Conservation (phyloP, 768 basidiomycete genomes). For the Pleurotus tuoliensis region DNA sequence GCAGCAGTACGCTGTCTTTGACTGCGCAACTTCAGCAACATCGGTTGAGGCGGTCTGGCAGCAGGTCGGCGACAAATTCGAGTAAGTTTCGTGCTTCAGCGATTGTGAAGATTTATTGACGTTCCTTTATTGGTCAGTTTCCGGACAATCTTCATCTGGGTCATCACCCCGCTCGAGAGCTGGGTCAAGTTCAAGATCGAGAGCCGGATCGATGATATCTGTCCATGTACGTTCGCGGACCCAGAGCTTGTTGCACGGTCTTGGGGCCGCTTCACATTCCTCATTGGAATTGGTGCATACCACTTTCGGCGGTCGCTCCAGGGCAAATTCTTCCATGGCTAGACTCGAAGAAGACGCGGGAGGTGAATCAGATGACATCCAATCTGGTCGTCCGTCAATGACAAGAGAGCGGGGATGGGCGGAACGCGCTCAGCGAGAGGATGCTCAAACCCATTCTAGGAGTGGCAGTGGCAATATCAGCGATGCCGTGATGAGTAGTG, state of each 20-base stretch:
- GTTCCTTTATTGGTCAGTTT: neutral
- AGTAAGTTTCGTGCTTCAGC: slow-evolving; percentile 7
- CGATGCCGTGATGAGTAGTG: slow-evolving; percentile 17
- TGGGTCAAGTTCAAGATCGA: slow-evolving; percentile 26
- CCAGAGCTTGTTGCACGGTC: slow-evolving; percentile 63
- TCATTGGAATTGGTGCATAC: slow-evolving; percentile 54
- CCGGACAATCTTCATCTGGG: slow-evolving; percentile 27
- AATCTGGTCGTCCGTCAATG: slow-evolving; percentile 26
- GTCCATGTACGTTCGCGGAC: slow-evolving; percentile 55
- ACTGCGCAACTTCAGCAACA: neutral
- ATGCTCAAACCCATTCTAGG: slow-evolving; percentile 16
- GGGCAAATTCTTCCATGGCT: slow-evolving; percentile 67
- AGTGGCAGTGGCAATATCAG: slow-evolving; percentile 16
- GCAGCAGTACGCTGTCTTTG: slow-evolving; percentile 27
- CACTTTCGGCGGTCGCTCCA: slow-evolving; percentile 34
- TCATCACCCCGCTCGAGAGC: slow-evolving; percentile 37
- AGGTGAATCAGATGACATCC: slow-evolving; percentile 9
- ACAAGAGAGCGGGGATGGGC: slow-evolving; percentile 10
- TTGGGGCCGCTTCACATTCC: slow-evolving; percentile 57
- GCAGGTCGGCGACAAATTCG: slow-evolving; percentile 26
- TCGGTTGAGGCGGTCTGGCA: slow-evolving; percentile 28
- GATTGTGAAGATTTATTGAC: slow-evolving; percentile 6
- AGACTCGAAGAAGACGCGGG: slow-evolving; percentile 54
- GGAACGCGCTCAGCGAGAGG: neutral
- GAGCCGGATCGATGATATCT: slow-evolving; percentile 38